phyloP scores from a whole-genome alignment of 106 monocot genomes.

The Allium sativum region DNA sequence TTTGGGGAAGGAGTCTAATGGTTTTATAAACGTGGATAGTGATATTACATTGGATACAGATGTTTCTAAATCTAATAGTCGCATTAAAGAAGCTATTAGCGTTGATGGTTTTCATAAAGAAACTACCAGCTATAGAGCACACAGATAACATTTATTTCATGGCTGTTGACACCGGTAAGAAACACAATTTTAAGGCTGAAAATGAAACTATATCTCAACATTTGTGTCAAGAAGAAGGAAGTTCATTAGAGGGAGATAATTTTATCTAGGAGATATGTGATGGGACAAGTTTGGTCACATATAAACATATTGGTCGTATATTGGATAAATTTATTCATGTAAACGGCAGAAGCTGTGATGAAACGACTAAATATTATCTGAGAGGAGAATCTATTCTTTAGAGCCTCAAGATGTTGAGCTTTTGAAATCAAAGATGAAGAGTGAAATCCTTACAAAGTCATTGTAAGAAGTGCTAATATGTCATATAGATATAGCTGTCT shows the following conservation, averaged over 20 bases:
- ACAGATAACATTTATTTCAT: neutral
- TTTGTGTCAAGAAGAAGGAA: neutral
- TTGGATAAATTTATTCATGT: conserved; percentile 32
- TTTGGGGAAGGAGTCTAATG: conserved; percentile 35
- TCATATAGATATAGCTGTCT: conserved; percentile 46
- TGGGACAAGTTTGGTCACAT: conserved; percentile 55
- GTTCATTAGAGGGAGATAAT: conserved; percentile 9
- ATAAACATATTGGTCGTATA: conserved; percentile 32
- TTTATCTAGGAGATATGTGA: conserved; percentile 48
- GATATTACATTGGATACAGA: neutral
- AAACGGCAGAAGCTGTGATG: conserved; percentile 27
- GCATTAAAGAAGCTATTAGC: neutral
- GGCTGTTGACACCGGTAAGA: neutral
- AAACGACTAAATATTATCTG: conserved; percentile 19
- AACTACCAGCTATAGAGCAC: neutral
- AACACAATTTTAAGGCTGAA: conserved; percentile 6
- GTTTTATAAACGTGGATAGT: neutral
- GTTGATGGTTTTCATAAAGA: conserved; percentile 6
- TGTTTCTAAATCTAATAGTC: neutral
- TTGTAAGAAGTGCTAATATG: conserved; percentile 38
- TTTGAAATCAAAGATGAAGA: conserved; percentile 2
- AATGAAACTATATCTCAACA: neutral
- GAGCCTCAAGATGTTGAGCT: conserved; percentile 16
- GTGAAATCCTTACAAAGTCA: conserved; percentile 25
- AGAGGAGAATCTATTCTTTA: conserved; percentile 15